Evolutionary conservation across 1,284 basidiomycete genomes (phyloP).

Genomic region (Chalciporus sp.): DNA sequence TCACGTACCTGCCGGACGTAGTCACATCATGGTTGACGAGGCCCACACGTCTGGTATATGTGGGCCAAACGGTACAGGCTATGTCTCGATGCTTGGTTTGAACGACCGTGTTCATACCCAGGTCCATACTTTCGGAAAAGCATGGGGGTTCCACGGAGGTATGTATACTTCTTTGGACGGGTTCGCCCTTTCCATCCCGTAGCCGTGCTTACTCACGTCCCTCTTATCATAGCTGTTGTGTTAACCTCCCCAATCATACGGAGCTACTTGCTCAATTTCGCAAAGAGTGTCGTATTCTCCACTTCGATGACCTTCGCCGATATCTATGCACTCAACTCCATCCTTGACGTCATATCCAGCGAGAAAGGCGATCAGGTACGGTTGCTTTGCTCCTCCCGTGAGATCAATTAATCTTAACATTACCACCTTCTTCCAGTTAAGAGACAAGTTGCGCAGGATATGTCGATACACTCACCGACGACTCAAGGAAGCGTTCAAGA

Average conservation of each 20-base stretch:
- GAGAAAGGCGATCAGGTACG: constrained; percentile 21
- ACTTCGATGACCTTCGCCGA: constrained; percentile 51
- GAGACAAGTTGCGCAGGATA: too few species aligned
- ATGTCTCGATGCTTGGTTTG: constrained; percentile 37
- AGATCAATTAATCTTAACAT: neutral
- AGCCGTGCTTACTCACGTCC: neutral
- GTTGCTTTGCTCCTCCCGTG: neutral
- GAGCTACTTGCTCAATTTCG: constrained; percentile 63
- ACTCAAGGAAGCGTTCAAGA: constrained; percentile 3
- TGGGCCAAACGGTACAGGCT: constrained; percentile 50
- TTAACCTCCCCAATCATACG: constrained; percentile 49
- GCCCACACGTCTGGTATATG: constrained; percentile 53
- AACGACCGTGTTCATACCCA: constrained; percentile 43
- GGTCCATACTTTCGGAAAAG: constrained; percentile 59
- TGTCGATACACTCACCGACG: too few species aligned
- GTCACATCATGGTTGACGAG: constrained; percentile 52
- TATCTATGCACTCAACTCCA: constrained; percentile 43
- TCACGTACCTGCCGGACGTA: constrained; percentile 35
- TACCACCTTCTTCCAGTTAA: too few species aligned
- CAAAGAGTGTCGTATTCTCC: constrained; percentile 58
- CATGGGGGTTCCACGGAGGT: constrained; percentile 75
- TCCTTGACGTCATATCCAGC: constrained; percentile 18
- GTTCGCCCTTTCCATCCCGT: too few species aligned
- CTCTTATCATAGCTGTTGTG: constrained; percentile 46
- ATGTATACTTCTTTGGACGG: constrained; percentile 25